These are phyloP conservation scores for Amylostereum areolatum DNA, from an alignment of 1,284 basidiomycete species.

Conservation along the genomic window DNA sequence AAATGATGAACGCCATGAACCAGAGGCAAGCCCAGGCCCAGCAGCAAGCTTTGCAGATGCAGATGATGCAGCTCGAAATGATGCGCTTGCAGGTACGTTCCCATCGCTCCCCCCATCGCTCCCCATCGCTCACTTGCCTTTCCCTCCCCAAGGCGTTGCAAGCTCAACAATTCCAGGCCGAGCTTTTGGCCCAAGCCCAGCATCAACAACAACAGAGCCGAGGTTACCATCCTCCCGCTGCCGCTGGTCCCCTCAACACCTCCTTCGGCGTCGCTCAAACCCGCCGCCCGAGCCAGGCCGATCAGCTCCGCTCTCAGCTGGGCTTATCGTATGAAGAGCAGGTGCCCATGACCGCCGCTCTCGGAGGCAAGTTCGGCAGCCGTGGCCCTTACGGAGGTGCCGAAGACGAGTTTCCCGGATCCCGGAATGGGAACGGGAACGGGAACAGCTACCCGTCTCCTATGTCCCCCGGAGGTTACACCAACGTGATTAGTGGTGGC, in stretches of 20 bases:
- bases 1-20: conserved; percentile 50
- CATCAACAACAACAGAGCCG: conserved; percentile 33
- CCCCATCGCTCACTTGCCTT: conserved; percentile 6
- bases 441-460: conserved; percentile 34
- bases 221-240: conserved; percentile 51
- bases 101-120: conserved; percentile 7
- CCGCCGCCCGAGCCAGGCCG: conserved; percentile 61
- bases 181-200: conserved; percentile 44
- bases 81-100: conserved; percentile 65
- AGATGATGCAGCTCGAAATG: conserved; percentile 78
- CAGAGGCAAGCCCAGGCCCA: conserved; percentile 43
- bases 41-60: conserved; percentile 63
- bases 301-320: conserved; percentile 55
- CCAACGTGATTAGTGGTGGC: conserved; percentile 67
- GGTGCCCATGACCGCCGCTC: conserved; percentile 72
- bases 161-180: conserved; percentile 55
- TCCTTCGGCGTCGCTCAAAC: conserved; percentile 59
- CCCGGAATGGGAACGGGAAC: conserved; percentile 2
- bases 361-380: conserved; percentile 69
- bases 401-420: conserved; percentile 28
- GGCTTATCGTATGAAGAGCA: conserved; percentile 47
- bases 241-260: conserved; percentile 58
- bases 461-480: conserved; percentile 30
- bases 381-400: conserved; percentile 43
- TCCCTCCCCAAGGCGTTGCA: conserved; percentile 35